phyloP scores from a whole-genome alignment of 805 yeast species.

The Wickerhamiella galacta region DNA sequence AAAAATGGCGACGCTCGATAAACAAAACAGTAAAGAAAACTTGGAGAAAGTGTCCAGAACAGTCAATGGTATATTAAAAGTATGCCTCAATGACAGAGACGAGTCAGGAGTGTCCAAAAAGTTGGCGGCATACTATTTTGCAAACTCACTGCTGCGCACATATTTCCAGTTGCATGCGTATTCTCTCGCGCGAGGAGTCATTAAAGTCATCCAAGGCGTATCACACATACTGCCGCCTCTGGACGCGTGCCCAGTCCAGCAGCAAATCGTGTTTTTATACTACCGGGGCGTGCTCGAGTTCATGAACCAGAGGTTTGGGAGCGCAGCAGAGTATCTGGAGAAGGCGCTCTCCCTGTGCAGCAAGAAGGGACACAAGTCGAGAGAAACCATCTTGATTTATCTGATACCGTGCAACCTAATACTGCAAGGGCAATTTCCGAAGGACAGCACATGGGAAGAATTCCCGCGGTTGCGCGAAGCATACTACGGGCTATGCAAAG shows the following conservation, averaged over 20 bases:
- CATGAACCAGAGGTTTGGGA: slow-evolving; percentile 8
- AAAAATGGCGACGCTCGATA: not conserved
- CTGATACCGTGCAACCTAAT: slow-evolving; percentile 10
- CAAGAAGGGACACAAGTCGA: slow-evolving; percentile 1
- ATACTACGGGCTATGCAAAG: slow-evolving; percentile 7
- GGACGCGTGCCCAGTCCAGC: slow-evolving; percentile 3
- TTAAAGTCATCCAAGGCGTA: slow-evolving; percentile 9
- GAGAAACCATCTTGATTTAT: slow-evolving; percentile 9
- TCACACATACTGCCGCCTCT: slow-evolving; percentile 9
- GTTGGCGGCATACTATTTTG: slow-evolving; percentile 2
- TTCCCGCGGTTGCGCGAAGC: slow-evolving; percentile 7
- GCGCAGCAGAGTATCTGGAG: slow-evolving; percentile 6
- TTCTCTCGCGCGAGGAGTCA: slow-evolving; percentile 13
- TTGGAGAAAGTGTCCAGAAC: slow-evolving; percentile 1
- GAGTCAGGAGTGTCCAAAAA: slow-evolving; percentile 3
- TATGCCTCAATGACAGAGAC: slow-evolving; percentile 2
- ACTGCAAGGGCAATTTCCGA: slow-evolving; percentile 7
- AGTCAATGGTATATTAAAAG: not conserved
- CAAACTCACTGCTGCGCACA: slow-evolving; percentile 8
- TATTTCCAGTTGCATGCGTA: slow-evolving; percentile 12
- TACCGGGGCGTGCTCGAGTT: slow-evolving; percentile 12
- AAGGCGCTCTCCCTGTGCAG: slow-evolving; percentile 4
- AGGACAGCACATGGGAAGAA: slow-evolving; percentile 6
- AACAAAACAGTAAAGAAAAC: not conserved
- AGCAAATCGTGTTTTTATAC: slow-evolving; percentile 9